Base-by-base conservation (phyloP, 2,329 filamentous ascomycete genomes). In the Fusarium sp. region DNA sequence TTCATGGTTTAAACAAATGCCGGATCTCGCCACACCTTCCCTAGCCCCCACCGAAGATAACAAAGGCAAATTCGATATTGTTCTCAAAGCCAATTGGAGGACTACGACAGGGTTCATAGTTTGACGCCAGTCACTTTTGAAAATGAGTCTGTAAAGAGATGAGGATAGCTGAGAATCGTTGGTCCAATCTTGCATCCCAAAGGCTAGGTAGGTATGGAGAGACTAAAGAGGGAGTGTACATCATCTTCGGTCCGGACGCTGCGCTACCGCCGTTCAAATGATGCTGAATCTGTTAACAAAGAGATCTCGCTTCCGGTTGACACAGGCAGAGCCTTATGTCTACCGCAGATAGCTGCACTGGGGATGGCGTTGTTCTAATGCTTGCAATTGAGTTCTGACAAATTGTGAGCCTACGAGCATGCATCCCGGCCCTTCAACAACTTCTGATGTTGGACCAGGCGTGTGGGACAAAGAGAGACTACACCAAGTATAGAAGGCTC, bases 171-270 rank as follows among this genome's bases (percentile, higher is more conserved):
- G 49, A 54, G 44, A 53, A 51, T 44, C 46, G 30, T 40, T 52
- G 57, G 57, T 37, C 58, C 52, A 45, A 65, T 55, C 42, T 58
- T 55, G 50, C 42, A 70, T 55, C 37, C 52, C 28, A 30, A 65
- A 53, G 47, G 44, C 20, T 26, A n/a, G 20, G 49, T 15, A n/a
- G n/a, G n/a, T 41, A 60, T 41, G 44, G 31, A 18, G 26, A 52
- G 63, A 30, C 34, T 51, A 51, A 51, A 51, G 51, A 70, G 71
- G 71, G 71, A 73, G 71, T 73, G 71, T 73, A 67, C 71, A 51
- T 71, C 47, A 40, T 44, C 12, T 46, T 65, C 62, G 60, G 62
- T 37, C 53, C 53, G 53, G 18, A 40, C 40, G 36, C 38, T 47
- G 33, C 45, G 62, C 54, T 55, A 67, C 59, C 44, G 47, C 56